phyloP scores from a whole-genome alignment of 805 yeast genomes.

The Hanseniaspora guilliermondii region DNA sequence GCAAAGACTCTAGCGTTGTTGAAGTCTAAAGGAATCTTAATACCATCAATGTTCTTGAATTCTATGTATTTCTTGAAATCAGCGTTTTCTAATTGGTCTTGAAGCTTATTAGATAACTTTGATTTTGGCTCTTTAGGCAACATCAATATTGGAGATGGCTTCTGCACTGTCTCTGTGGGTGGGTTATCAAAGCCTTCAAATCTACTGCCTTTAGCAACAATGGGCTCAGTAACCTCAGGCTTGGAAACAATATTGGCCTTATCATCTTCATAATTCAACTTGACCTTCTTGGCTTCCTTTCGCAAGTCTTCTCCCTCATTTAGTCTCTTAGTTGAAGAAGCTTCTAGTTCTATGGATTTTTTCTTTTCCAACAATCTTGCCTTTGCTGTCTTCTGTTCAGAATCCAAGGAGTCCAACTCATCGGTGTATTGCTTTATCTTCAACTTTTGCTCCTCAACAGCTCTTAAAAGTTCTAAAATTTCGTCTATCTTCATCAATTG shows the following conservation, averaged over 20 bases:
- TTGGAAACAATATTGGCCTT: not conserved
- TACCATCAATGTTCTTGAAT: not conserved
- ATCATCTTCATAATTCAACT: not conserved
- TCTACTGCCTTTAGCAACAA: not conserved
- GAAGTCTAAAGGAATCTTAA: not conserved
- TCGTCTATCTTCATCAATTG: slow-evolving; percentile 15
- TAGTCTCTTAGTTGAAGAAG: slow-evolving; percentile 4
- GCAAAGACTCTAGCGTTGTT: not conserved
- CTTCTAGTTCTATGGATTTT: slow-evolving; percentile 5
- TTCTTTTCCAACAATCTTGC: slow-evolving; percentile 5
- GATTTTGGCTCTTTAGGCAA: not conserved
- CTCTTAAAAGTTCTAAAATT: not conserved
- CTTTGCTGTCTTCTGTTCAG: slow-evolving; percentile 9
- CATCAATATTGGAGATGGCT: not conserved
- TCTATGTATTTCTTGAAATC: not conserved
- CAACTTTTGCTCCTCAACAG: not conserved
- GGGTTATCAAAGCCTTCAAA: slow-evolving; percentile 2
- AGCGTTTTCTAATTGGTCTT: not conserved
- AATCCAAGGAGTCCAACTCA: slow-evolving; percentile 12
- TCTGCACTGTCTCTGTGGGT: not conserved
- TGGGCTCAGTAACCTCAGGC: not conserved
- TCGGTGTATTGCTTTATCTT: not conserved
- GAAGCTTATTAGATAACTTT: not conserved
- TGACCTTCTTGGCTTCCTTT: not conserved
- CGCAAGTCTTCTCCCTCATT: not conserved